Evolutionary conservation across 495 filamentous ascomycete genomes (phyloP), one percentile per base, ranked within the genome.

Genomic region (Penicillium odoratum): DNA sequence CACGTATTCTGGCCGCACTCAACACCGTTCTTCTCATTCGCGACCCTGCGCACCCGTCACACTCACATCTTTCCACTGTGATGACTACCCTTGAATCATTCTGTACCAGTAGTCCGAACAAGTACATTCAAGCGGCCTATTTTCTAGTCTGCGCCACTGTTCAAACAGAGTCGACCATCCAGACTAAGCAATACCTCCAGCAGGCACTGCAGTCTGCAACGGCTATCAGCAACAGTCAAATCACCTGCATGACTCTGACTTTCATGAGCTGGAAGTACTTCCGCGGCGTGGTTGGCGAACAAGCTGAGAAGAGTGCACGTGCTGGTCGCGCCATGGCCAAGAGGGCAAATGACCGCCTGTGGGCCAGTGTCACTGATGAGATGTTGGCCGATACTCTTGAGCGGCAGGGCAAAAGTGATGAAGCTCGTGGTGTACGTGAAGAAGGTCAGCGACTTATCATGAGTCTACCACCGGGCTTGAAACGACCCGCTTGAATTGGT

Each of bases 261-360:
- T 85, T 95, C 61, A 93, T 98, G 91, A 87, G 88, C 62, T 83
- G 78, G 69, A 83, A 85, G 46, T 92, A 98, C 69, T 98, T 97
- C 75, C 81, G 84, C 28, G 88, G 88, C 31, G 88, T 93, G 11
- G 84, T 97, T 3, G 91, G 90, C 36, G 91, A 92, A 55, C 93
- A 98, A 73, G 89, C 93, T 3, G 85, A 95, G 60, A 97, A 97
- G 76, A 89, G 88, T 59, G 90, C 89, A 0, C 80, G 83, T 44
- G 92, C 92, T 0, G 89, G 84, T 30, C 77, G 84, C 52, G 83
- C 81, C 13, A 85, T 93, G 77, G 91, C 92, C 5, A 84, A 83
- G 65, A 88, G 85, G 67, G 85, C 85, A 48, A 83, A 86, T 28
- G 91, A 93, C 69, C 75, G 79, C 3, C 70, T 99, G 21, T 99